These are phyloP conservation scores for Calonectria pseudoturangicola DNA, from an alignment of 2,329 filamentous ascomycete species.

Conservation along the genomic window DNA sequence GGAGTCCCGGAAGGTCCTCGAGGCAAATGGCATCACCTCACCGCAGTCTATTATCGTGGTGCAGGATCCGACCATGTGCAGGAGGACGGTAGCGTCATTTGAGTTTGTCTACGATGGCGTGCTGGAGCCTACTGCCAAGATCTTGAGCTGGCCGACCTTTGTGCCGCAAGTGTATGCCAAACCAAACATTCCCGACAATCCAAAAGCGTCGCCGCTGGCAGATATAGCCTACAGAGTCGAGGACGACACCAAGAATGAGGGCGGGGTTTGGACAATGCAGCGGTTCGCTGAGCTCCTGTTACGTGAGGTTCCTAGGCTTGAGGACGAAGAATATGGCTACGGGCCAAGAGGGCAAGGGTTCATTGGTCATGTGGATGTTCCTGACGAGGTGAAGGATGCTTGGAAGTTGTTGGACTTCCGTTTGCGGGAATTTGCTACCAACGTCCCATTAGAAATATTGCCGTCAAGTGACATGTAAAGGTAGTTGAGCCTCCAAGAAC, in stretches of 20 bases:
- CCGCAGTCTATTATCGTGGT: conserved; percentile 47
- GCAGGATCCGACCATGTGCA: conserved; percentile 50
- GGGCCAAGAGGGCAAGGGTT: conserved; percentile 47
- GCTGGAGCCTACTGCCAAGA: background rate
- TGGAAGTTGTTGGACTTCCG: conserved; percentile 1
- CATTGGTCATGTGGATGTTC: conserved; percentile 46
- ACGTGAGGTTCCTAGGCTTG: conserved; percentile 49
- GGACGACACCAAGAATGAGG: background rate
- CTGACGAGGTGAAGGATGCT: conserved; percentile 36
- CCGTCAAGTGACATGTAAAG: too few species aligned
- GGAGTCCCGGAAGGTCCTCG: conserved; percentile 45
- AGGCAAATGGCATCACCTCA: conserved; percentile 42
- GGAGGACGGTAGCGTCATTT: conserved; percentile 47
- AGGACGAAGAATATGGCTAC: conserved; percentile 47
- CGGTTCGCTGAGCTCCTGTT: conserved; percentile 46
- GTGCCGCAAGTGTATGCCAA: conserved; percentile 34
- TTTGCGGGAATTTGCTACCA: too few species aligned
- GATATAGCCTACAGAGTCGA: conserved; percentile 33
- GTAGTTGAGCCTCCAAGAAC: too few species aligned
- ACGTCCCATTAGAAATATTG: too few species aligned
- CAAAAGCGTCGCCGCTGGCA: conserved; percentile 8
- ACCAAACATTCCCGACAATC: background rate
- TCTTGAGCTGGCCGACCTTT: conserved; percentile 49
- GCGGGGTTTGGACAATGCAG: conserved; percentile 46
- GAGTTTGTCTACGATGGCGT: conserved; percentile 41